Evolutionary conservation across 2,329 filamentous ascomycete genomes (phyloP).

Genomic region (Xylariaceae sp.): DNA sequence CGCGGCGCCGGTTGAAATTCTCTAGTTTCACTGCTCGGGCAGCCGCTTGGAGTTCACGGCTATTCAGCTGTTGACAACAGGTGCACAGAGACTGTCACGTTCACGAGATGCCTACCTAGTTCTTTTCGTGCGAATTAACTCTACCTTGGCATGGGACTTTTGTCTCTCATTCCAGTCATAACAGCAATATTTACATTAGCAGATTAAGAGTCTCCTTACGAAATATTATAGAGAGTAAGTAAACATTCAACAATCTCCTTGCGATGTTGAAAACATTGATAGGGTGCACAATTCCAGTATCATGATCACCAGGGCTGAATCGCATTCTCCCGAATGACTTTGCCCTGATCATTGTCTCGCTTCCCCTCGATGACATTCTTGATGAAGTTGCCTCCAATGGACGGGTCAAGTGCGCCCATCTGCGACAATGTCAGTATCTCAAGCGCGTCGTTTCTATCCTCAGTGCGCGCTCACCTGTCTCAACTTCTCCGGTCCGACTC

Average conservation of each 20-base stretch:
- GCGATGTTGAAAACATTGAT: too few species aligned
- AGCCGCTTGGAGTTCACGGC: background rate
- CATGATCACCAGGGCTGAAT: slow-evolving; percentile 25
- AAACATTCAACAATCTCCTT: too few species aligned
- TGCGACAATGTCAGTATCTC: slow-evolving; percentile 7
- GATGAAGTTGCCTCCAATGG: slow-evolving; percentile 25
- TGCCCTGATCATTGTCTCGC: slow-evolving; percentile 27
- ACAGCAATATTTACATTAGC: too few species aligned
- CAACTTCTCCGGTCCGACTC: slow-evolving; percentile 16
- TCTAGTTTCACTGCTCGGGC: background rate
- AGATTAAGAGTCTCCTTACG: too few species aligned
- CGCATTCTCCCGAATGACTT: slow-evolving; percentile 20
- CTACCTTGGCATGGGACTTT: background rate
- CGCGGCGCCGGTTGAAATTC: background rate
- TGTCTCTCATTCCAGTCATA: background rate
- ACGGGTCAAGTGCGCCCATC: slow-evolving; percentile 27
- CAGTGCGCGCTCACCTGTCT: slow-evolving; percentile 22
- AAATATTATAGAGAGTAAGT: too few species aligned
- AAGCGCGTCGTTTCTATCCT: slow-evolving; percentile 4
- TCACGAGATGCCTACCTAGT: background rate
- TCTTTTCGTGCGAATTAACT: background rate
- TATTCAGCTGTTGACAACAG: background rate
- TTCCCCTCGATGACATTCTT: slow-evolving; percentile 28
- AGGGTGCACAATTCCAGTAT: too few species aligned
- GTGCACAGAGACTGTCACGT: background rate